Base-by-base conservation (phyloP, 768 basidiomycete species). In the Phlegmacium glaucopus region DNA sequence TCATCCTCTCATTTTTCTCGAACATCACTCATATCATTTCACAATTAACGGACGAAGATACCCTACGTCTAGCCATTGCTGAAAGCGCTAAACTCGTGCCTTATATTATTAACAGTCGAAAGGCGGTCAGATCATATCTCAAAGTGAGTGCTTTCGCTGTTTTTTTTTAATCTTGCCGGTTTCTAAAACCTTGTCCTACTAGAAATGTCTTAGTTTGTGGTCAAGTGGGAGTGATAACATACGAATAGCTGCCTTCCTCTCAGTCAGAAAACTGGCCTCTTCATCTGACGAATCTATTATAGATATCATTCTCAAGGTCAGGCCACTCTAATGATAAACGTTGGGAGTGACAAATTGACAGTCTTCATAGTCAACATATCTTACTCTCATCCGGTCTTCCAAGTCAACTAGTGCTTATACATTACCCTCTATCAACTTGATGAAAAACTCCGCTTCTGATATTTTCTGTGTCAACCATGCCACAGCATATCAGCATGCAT, bases 361-460 rank as follows among this genome's bases (percentile, higher is more conserved):
- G n/a, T 30, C n/a, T 27, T 40, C 34, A 16, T 50, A 95, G 92
- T 88, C 85, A 52, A 84, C 84, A n/a, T 99, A 99, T 68, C 75
- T 90, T 37, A 79, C 89, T 12, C 72, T 99, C 25, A 80, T 97
- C 39, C 85, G 90, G 25, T 85, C 82, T 6, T 83, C 85, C 39
- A 92, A 93, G 61, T 80, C 85, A 9, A 96, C 93, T n/a, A 89
- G 77, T 41, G 75, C 81, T 2, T 84, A 95, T 66, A 92, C 88
- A 4, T 72, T 98, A 8, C 94, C 95, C 16, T 83, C 89, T 2
- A 88, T 98, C 66, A 95, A 90, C 58, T 70, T 98, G 37, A 95
- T 97, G 92, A 99, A 99, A 67, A 96, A 98, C 64, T 90, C 94
- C 6, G 95, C 94, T 0, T 88, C 90, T 1, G 94, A 96, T 61